Conservation (phyloP, 179 eudicot species). For the Drosera spatulata region DNA sequence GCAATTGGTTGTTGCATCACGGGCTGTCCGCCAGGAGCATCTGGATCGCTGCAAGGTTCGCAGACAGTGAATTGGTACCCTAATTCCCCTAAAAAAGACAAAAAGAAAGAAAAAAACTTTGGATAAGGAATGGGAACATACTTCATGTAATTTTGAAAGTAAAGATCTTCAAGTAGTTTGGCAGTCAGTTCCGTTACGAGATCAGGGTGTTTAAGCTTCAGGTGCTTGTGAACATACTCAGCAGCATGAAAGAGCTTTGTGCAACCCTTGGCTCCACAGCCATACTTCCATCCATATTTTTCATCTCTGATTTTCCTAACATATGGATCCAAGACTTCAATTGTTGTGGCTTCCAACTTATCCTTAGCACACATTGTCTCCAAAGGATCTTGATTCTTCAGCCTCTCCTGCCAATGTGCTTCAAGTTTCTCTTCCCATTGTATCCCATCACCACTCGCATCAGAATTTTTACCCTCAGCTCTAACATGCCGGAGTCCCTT, state of each 20-base stretch:
- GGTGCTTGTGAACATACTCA: constrained; percentile 95
- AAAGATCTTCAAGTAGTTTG: constrained; percentile 93
- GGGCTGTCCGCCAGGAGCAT: constrained; percentile 97
- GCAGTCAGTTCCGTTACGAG: constrained; percentile 67
- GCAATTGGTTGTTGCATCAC: constrained; percentile 75
- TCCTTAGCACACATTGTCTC: constrained; percentile 93
- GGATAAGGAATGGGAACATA: constrained; percentile 10
- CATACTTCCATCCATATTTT: too few species aligned
- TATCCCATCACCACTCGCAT: constrained; percentile 26
- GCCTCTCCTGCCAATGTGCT: constrained; percentile 75
- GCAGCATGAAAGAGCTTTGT: constrained; percentile 97
- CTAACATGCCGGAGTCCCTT: constrained; percentile 93
- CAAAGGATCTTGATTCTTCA: constrained; percentile 67
- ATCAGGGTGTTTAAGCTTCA: constrained; percentile 89
- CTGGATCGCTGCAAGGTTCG: constrained; percentile 57
- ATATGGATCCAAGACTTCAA: constrained; percentile 82
- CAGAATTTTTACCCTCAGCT: constrained; percentile 61
- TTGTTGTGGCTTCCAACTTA: constrained; percentile 89
- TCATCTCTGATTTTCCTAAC: constrained; percentile 96
- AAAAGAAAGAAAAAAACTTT: not conserved
- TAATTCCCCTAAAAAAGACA: too few species aligned
- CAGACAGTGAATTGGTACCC: constrained; percentile 8
- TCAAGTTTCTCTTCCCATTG: constrained; percentile 97
- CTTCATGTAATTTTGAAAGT: constrained; percentile 96
- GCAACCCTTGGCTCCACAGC: too few species aligned